Base-by-base conservation (phyloP, 495 filamentous ascomycete genomes). In the Xylaria venustula region DNA sequence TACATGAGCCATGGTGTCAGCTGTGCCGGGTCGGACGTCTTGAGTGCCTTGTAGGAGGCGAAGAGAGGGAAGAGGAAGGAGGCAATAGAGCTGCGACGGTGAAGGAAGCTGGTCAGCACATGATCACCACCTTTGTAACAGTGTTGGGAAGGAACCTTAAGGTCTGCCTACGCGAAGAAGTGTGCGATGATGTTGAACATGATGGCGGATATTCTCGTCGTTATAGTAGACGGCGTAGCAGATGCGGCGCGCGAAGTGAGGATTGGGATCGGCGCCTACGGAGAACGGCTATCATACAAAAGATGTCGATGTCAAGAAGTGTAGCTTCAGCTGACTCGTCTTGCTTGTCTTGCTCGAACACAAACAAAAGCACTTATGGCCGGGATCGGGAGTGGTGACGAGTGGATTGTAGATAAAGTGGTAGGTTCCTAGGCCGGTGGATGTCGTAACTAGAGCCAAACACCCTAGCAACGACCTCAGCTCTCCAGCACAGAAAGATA, bases 1-100 rank as follows among this genome's bases (percentile, higher is more conserved):
- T 98, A 99, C 89, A 97, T 98, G 53, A 99, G 83, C 94, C 94
- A 99, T 92, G 94, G 94, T 63, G 91, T 90, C 26, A 98, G 83
- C 69, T 93, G 90, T 32, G 90, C 86, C 15, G 93, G 93, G 74
- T 97, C 90, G 44, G 89, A 88, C 20, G 92, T 91, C 73, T 92
- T 92, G 66, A 99, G 90, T 40, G 94, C 95, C 81, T 98, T 98
- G 85, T 96, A 98, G 58, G 93, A 96, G 59, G 93, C 93, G 77
- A 97, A 99, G 53, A 97, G 84, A 60, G 94, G 94, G 77, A 99
- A 93, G 73, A 97, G 84, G 71, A 97, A 92, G 59, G 92, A 94
- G 56, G 91, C 86, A 69, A 94, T 76, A 58, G 93, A 96, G 68
- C 88, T 91, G 77, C 64, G 32, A 41, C n/a, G n/a, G 47, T 4